phyloP scores from a whole-genome alignment of 371 early-diverging fungal species.

The Mortierella sp. region DNA sequence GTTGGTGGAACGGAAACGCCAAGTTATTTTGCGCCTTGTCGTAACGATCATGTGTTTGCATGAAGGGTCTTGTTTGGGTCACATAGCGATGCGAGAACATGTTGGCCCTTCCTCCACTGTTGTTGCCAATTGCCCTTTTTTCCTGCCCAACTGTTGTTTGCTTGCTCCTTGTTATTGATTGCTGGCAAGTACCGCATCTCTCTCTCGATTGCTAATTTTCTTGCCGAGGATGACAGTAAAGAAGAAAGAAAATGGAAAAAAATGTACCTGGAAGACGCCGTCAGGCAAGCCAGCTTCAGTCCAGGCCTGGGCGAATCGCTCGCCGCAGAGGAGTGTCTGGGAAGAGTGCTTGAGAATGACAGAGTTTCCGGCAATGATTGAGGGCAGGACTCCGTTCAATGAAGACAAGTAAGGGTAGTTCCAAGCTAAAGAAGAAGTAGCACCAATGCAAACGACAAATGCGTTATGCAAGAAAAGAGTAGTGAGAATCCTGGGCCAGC shows the following conservation, averaged over 20 bases:
- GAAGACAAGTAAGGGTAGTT: conserved; percentile 76
- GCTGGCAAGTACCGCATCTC: background rate
- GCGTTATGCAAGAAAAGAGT: background rate
- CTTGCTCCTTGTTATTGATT: background rate
- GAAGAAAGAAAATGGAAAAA: background rate
- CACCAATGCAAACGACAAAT: background rate
- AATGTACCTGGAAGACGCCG: conserved; percentile 73
- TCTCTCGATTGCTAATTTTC: conserved; percentile 25
- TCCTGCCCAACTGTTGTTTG: background rate
- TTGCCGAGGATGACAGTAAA: conserved; percentile 21
- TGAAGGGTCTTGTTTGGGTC: background rate
- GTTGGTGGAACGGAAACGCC: conserved; percentile 9
- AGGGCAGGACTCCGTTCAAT: conserved; percentile 85
- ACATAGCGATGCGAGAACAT: background rate
- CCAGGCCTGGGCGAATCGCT: conserved; percentile 76
- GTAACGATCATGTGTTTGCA: conserved; percentile 13
- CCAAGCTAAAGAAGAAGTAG: conserved; percentile 61
- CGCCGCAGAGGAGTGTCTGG: conserved; percentile 85
- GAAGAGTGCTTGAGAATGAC: conserved; percentile 88
- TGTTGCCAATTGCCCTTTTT: background rate
- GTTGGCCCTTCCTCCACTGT: background rate
- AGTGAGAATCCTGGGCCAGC: background rate
- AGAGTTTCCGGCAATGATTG: conserved; percentile 83
- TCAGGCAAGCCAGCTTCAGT: conserved; percentile 80
- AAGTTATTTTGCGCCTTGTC: background rate